Base-by-base conservation (phyloP, 495 filamentous ascomycete genomes). In the Bacidia gigantensis region DNA sequence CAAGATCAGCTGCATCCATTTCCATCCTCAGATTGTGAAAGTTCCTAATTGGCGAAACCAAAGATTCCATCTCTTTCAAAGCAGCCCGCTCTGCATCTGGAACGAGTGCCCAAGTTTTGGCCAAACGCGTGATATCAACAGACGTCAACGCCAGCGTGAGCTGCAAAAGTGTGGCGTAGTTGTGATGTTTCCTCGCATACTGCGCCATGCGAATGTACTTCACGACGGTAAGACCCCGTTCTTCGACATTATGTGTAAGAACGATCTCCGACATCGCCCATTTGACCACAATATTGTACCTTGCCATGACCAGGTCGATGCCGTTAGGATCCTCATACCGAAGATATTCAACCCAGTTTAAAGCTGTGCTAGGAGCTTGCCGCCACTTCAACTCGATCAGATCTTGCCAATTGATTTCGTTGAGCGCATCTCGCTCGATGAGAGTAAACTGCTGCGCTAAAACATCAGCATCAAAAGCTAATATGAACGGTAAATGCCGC, bases 351-450 rank as follows among this genome's bases (percentile, higher is more conserved):
- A 95, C 87, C 93, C 93, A 99, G 56, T 81, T 78, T 26, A 76
- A 72, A 10, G 74, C 72, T 41, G 64, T 61, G 17, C 81, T 73
- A 14, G 81, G 76, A 49, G 86, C 81, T 50, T 78, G 86, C 57
- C 82, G 87, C 89, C 89, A 96, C 51, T 79, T 79, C 76, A 99
- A 84, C 26, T 96, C 87, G 49, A 99, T 88, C 44, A 99, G 72
- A 61, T 99, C 93, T 62, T 84, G 88, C 93, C 93, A 99, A 67
- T 96, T 89, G 49, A 99, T 83, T 60, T 97, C 93, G 57, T 89
- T 88, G 44, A 99, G 68, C 0, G 93, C 93, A 60, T 95, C 89
- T 69, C 93, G 93, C 65, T 99, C 93, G 50, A 99, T 86, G 40
- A 99, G 70, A 0, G 89, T 96, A 58, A 97, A 83, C 64, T 97